Evolutionary conservation across 139 green algal genomes (phyloP).

Genomic region (Chlorella sorokiniana): DNA sequence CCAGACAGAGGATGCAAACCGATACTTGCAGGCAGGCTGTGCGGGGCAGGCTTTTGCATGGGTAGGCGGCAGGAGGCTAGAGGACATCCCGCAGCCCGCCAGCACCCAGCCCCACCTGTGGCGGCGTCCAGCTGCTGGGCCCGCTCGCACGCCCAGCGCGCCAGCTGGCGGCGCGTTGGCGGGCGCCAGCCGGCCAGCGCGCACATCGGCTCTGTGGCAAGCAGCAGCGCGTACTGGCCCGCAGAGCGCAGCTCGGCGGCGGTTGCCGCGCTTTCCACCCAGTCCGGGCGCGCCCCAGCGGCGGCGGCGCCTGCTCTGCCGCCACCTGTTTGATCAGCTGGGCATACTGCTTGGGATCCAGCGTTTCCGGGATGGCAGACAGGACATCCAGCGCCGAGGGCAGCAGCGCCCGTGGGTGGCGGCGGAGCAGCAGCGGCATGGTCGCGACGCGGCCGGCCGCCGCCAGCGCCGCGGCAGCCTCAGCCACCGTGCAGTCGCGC

Average conservation of each 20-base stretch:
- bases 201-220: conserved; percentile 36
- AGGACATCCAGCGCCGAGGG: conserved; percentile 31
- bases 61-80: too few species aligned
- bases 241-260: background rate
- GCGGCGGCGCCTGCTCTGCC: background rate
- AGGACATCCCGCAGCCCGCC: background rate
- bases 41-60: too few species aligned
- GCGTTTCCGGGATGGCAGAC: conserved; percentile 32
- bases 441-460: background rate
- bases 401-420: conserved; percentile 23
- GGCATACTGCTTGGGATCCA: background rate
- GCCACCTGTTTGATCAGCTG: conserved; percentile 31
- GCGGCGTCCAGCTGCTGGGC: conserved; percentile 19
- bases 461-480: conserved; percentile 10
- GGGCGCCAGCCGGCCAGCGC: conserved; percentile 6
- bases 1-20: background rate
- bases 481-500: background rate
- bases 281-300: conserved; percentile 15
- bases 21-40: too few species aligned
- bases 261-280: conserved; percentile 18
- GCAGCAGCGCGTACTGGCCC: background rate
- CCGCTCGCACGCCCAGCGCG: conserved; percentile 23
- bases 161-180: conserved; percentile 24
- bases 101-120: conserved; percentile 1
- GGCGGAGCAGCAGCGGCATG: conserved; percentile 27